Percentiles rank a stretch among this genome's conserved stretches.
phyloP scores from a whole-genome alignment of 2,329 filamentous ascomycete species.

The Colletotrichum scovillei region DNA sequence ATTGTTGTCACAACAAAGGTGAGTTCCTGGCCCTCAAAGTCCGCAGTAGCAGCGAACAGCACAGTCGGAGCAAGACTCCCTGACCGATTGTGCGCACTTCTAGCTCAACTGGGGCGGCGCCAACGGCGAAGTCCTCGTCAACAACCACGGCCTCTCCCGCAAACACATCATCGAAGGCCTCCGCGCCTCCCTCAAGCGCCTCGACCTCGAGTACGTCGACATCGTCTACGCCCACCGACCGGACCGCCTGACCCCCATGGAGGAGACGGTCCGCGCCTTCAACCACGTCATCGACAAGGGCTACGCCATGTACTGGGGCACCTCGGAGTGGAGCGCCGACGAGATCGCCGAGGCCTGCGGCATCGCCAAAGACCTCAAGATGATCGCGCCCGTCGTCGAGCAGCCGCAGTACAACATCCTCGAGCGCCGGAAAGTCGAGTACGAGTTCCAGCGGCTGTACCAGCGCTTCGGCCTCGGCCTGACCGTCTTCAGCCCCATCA shows the following conservation, averaged over 20 bases:
- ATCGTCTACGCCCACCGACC: constrained; percentile 77
- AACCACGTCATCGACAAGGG: constrained; percentile 76
- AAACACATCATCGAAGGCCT: constrained; percentile 73
- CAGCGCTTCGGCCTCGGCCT: constrained; percentile 68
- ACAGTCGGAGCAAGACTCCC: too few species aligned
- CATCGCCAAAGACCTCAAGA: constrained; percentile 67
- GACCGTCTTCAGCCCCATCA: constrained; percentile 71
- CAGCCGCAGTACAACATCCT: constrained; percentile 78
- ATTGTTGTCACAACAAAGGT: constrained; percentile 68
- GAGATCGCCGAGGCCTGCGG: constrained; percentile 73
- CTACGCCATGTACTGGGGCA: constrained; percentile 79
- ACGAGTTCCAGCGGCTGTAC: constrained; percentile 71
- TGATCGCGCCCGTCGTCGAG: constrained; percentile 74
- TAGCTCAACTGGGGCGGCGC: constrained; percentile 73
- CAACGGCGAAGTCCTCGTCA: constrained; percentile 70
- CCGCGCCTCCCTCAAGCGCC: constrained; percentile 65
- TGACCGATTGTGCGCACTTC: too few species aligned
- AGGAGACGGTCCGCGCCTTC: constrained; percentile 77
- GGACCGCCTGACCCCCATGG: constrained; percentile 75
- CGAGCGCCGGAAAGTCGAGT: constrained; percentile 70
- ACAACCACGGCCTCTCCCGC: constrained; percentile 69
- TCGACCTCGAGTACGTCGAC: constrained; percentile 72
- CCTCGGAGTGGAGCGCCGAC: constrained; percentile 76
- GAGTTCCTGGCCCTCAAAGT: constrained; percentile 18
- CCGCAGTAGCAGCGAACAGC: too few species aligned